Percentiles rank a stretch among this genome's conserved stretches.
phyloP scores from a whole-genome alignment of 495 filamentous ascomycete species.

The Talaromyces ruber region DNA sequence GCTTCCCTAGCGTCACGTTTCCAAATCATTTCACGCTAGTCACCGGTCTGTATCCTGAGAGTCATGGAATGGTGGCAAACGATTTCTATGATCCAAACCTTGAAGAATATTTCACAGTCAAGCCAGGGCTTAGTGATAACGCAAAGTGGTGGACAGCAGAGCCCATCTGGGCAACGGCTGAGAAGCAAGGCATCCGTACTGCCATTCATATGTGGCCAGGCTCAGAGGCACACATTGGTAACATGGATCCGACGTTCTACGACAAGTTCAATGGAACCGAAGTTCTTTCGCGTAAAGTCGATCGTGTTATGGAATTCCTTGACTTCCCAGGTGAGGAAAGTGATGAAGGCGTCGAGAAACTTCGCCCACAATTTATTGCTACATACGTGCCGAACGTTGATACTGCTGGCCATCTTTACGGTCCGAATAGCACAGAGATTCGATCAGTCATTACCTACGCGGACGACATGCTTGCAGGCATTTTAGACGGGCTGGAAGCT shows the following conservation, averaged over 20 bases:
- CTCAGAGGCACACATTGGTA: constrained; percentile 66
- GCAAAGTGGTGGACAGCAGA: constrained; percentile 91
- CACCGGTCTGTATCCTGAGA: constrained; percentile 86
- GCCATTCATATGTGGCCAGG: constrained; percentile 99
- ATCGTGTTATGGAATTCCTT: constrained; percentile 67
- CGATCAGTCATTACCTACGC: constrained; percentile 60
- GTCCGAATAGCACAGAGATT: constrained; percentile 92
- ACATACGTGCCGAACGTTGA: constrained; percentile 94
- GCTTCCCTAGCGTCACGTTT: constrained; percentile 95
- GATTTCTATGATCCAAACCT: constrained; percentile 80
- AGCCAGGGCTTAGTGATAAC: constrained; percentile 61
- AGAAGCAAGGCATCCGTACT: constrained; percentile 61
- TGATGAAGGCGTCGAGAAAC: constrained; percentile 16
- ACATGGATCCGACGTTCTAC: constrained; percentile 60
- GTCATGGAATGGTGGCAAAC: constrained; percentile 89
- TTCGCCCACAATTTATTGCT: constrained; percentile 80
- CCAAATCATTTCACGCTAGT: constrained; percentile 96
- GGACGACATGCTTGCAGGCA: constrained; percentile 65
- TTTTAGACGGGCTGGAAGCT: constrained; percentile 68
- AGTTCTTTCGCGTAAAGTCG: constrained; percentile 60
- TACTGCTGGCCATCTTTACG: constrained; percentile 72
- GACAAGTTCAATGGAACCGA: constrained; percentile 82
- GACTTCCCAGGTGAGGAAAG: constrained; percentile 67
- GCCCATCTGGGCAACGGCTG: constrained; percentile 88
- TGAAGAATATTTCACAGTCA: constrained; percentile 59